Evolutionary conservation across 306 rosid genomes (phyloP).

Genomic region (Cicer chorassanicum): DNA sequence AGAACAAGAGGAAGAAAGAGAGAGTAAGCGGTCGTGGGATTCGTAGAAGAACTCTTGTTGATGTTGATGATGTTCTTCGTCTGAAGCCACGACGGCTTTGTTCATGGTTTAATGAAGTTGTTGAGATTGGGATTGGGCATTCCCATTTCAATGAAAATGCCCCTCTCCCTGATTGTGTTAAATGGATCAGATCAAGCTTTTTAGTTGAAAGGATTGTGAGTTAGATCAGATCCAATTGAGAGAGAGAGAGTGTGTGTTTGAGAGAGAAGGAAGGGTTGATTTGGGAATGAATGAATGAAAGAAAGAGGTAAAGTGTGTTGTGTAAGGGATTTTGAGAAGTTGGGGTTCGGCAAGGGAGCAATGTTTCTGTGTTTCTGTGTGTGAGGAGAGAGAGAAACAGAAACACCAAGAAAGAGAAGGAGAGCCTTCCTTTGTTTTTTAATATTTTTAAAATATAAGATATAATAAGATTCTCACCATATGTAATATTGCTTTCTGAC

Average conservation of each 20-base stretch:
- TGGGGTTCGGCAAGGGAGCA: conserved; percentile 62
- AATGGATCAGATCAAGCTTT: not conserved
- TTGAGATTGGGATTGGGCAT: conserved; percentile 58
- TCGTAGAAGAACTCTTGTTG: conserved; percentile 80
- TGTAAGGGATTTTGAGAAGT: conserved; percentile 15
- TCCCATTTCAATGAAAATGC: conserved; percentile 76
- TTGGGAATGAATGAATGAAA: conserved; percentile 54
- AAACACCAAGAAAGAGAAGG: conserved; percentile 2
- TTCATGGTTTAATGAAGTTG: conserved; percentile 58
- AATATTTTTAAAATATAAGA: not conserved
- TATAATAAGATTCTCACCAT: not conserved
- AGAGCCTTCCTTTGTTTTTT: not conserved
- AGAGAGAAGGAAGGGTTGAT: not conserved
- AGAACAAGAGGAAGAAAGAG: conserved; percentile 82
- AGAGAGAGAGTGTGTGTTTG: not conserved
- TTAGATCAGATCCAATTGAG: conserved; percentile 14
- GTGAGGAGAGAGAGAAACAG: conserved; percentile 32
- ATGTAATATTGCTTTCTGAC: not conserved
- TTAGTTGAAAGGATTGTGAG: not conserved
- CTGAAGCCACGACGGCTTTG: conserved; percentile 53
- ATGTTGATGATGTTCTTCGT: conserved; percentile 56
- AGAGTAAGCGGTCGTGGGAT: conserved; percentile 83
- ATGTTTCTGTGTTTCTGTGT: conserved; percentile 34
- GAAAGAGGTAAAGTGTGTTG: not conserved
- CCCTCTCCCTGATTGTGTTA: not conserved